A percentile compares a stretch with the other conserved stretches of the same genome.
phyloP scores from a whole-genome alignment of 306 rosid species.

The Morella rubra region DNA sequence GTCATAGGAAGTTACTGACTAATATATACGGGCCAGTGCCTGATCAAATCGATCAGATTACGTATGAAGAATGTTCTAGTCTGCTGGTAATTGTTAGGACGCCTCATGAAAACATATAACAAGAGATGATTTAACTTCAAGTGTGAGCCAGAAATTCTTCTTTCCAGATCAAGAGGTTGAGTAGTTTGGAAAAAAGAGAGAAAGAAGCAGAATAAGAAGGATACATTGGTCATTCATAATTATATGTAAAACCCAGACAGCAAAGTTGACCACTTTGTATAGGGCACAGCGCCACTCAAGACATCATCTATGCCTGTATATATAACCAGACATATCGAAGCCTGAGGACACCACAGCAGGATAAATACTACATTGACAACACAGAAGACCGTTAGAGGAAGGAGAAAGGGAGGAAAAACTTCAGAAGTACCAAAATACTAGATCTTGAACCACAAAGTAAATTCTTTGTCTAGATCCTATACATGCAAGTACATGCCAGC shows the following conservation, averaged over 20 bases:
- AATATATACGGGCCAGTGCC: neutral
- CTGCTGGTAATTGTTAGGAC: no score
- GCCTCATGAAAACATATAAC: constrained; percentile 3
- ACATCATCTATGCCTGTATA: neutral
- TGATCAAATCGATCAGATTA: no score
- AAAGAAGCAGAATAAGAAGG: neutral
- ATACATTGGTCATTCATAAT: neutral
- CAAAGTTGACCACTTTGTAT: neutral
- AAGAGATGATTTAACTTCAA: constrained; percentile 17
- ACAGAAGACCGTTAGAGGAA: neutral
- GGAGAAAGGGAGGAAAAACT: neutral
- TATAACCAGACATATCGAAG: neutral
- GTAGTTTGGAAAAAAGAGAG: neutral
- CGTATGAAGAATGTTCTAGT: no score
- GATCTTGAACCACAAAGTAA: neutral
- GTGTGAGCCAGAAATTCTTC: constrained; percentile 17
- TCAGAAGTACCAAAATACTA: neutral
- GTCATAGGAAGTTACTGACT: constrained; percentile 7
- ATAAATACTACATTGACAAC: neutral
- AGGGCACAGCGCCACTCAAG: neutral
- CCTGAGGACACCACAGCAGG: neutral
- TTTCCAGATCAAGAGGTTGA: neutral
- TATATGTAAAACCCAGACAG: neutral
- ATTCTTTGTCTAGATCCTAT: neutral
- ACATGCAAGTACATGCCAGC: neutral